Percentiles rank a stretch among this genome's conserved stretches.
Conservation (phyloP, 306 rosid species). For the Vicia sativa region DNA sequence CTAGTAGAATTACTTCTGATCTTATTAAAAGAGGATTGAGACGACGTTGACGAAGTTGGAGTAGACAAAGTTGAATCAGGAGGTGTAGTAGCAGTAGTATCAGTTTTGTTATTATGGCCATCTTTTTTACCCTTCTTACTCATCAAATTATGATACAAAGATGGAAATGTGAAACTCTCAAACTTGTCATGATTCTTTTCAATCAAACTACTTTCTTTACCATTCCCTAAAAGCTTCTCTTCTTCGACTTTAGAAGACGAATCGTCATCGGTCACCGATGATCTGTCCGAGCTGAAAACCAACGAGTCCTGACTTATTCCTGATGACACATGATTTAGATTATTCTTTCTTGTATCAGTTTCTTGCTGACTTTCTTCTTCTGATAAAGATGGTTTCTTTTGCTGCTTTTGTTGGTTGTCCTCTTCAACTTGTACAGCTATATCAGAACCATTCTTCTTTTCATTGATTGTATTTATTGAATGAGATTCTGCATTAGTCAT, state of each 20-base stretch:
- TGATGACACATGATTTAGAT: conserved; percentile 43
- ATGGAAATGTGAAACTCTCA: conserved; percentile 39
- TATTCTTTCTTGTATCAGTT: conserved; percentile 30
- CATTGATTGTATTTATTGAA: conserved; percentile 27
- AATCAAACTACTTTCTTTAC: conserved; percentile 24
- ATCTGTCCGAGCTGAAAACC: conserved; percentile 53
- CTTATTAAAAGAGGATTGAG: conserved; percentile 46
- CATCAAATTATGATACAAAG: conserved; percentile 45
- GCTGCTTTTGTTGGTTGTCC: conserved; percentile 36
- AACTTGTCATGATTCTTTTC: conserved; percentile 30
- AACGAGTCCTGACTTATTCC: conserved; percentile 62
- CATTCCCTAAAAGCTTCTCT: conserved; percentile 34
- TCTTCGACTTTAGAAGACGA: conserved; percentile 50
- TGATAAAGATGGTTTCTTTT: conserved; percentile 13
- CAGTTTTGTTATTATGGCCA: conserved; percentile 37
- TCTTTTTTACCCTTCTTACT: conserved; percentile 40
- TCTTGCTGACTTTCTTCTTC: conserved; percentile 35
- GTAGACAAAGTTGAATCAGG: conserved; percentile 47
- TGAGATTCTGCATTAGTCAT: conserved; percentile 39
- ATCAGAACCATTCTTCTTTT: conserved; percentile 38
- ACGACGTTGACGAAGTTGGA: conserved; percentile 39
- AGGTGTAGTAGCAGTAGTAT: conserved; percentile 24
- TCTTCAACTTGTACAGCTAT: conserved; percentile 30
- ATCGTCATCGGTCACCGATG: conserved; percentile 58
- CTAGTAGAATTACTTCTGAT: conserved; percentile 54